Evolutionary conservation across 192 early-diverging fungal species (phyloP), one percentile per base, ranked within the genome.

Genomic region (Mortierella alpina): DNA sequence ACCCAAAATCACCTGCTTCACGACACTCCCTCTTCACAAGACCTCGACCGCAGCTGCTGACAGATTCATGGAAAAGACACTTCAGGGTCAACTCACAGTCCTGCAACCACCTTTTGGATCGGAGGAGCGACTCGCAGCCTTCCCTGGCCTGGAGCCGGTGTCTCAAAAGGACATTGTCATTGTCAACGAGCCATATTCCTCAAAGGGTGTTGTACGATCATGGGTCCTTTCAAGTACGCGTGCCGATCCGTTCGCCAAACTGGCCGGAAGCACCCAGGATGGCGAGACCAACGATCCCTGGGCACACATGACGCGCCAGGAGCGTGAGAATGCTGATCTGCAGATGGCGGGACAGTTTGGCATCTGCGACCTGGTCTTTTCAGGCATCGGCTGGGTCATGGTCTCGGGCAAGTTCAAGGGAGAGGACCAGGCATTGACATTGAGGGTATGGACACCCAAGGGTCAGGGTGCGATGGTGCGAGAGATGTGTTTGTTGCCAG

Each of bases 311-410:
- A 65, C 63, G 5, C 56, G 46, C 17, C 63, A 59, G 1, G 11
- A 71, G 50, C 63, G 52, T 13, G 50, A 67, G 51, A 70, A 61
- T 18, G 31, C 63, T 1, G 11, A 7, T 2, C 7, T 68, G 12
- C 77, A 80, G 53, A 39, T 68, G 17, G 45, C 53, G 5, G 77
- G 77, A 1, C 77, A 80, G 22, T 59, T 63, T n/a, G 77, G 77
- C 4, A 64, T 80, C 41, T 68, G 77, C n/a, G 77, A 80, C 23
- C 39, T 80, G 5, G 77, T 80, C 42, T 80, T 80, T 53, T 70
- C 77, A 22, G 77, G 77, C 14, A 52, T 80, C 58, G 77, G 77
- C 7, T 80, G 77, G 77, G 60, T 80, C 45, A 80, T 80, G 77
- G 41, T 80, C 22, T 80, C 77, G 8, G 77, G 77, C 48, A 80